These are phyloP conservation scores for Alternaria brassicicola DNA, from an alignment of 2,329 filamentous ascomycete genomes.

Conservation along the genomic window DNA sequence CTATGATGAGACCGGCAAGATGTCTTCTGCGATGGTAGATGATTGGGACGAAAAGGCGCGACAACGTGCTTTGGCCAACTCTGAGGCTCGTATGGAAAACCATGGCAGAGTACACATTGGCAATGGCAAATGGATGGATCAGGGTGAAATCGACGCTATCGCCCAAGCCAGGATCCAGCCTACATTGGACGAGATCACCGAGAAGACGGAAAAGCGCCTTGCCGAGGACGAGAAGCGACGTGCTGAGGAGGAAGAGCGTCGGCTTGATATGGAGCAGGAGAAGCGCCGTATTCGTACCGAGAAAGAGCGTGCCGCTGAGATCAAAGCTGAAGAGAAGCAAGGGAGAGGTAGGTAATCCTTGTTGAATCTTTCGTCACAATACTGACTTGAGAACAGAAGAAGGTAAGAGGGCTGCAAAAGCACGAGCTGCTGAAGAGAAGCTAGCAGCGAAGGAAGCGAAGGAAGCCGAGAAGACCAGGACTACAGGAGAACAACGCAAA, in stretches of 20 bases:
- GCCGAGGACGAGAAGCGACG: slow-evolving; percentile 72
- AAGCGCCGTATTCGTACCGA: slow-evolving; percentile 65
- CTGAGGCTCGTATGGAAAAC: slow-evolving; percentile 64
- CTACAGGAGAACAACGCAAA: slow-evolving; percentile 62
- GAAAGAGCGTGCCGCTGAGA: slow-evolving; percentile 56
- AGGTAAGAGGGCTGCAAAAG: slow-evolving; percentile 57
- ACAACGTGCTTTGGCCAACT: slow-evolving; percentile 69
- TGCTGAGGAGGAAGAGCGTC: slow-evolving; percentile 66
- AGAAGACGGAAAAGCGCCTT: slow-evolving; percentile 74
- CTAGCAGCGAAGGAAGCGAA: slow-evolving; percentile 46
- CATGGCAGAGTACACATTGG: slow-evolving; percentile 72
- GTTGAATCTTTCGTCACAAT: background rate
- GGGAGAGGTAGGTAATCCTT: slow-evolving; percentile 61
- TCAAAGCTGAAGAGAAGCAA: slow-evolving; percentile 54
- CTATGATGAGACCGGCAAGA: slow-evolving; percentile 75
- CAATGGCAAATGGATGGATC: slow-evolving; percentile 79
- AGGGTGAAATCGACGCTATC: slow-evolving; percentile 78
- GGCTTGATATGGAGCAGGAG: slow-evolving; percentile 68
- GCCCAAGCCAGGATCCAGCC: slow-evolving; percentile 80
- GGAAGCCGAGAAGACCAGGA: slow-evolving; percentile 55
- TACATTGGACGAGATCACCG: slow-evolving; percentile 81
- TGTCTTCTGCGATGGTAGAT: slow-evolving; percentile 69
- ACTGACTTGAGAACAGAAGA: slow-evolving; percentile 54
- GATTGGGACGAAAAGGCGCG: slow-evolving; percentile 82
- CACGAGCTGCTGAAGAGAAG: slow-evolving; percentile 60